Evolutionary conservation across 164 flowering plant genomes (phyloP), one percentile per base, ranked within the genome.

Genomic region (Magnolia officinalis): DNA sequence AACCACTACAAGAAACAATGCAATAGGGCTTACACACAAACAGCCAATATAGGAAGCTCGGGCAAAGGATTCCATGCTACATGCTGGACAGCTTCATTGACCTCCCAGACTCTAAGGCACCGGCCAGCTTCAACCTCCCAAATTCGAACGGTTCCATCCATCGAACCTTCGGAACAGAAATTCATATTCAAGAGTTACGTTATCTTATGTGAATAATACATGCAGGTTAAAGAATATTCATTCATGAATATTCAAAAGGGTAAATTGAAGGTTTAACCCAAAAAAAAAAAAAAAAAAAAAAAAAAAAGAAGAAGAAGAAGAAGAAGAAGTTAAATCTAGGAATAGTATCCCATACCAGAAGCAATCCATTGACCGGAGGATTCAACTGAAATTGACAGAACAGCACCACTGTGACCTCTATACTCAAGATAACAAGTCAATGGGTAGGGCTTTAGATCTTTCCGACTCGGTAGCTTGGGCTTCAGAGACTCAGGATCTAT

Each of bases 71-170:
- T 96, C 98, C 99, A 96, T 55, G 96, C 88, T 74, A 96, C 98
- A 75, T 78, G 82, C 16, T 80, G 86, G 20, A 94, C 88, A 67
- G 89, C 77, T 84, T 89, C 92, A 71, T 87, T 94, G 73, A 93
- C 45, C 50, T 87, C 89, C 95, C 94, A 96, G 13, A 85, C 82
- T 83, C 78, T 87, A 69, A 89, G 83, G 70, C 98, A 93, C 81
- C 97, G 87, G 70, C 95, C 92, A 86, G 94, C 90, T 81, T 87
- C 96, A 81, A 96, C 90, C 80, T 96, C 98, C 99, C 99, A 96
- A 71, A 96, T 58, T 58, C 99, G 96, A 20, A 96, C 91, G 74
- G 95, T 88, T 75, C 95, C 96, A 89, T 94, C 99, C 66, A 29
- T 80, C 59, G 98, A 96, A 81, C 98, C 98, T 96, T 81, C 51